Conservation (phyloP, 306 rosid genomes). For the Gastrolobium villosum region DNA sequence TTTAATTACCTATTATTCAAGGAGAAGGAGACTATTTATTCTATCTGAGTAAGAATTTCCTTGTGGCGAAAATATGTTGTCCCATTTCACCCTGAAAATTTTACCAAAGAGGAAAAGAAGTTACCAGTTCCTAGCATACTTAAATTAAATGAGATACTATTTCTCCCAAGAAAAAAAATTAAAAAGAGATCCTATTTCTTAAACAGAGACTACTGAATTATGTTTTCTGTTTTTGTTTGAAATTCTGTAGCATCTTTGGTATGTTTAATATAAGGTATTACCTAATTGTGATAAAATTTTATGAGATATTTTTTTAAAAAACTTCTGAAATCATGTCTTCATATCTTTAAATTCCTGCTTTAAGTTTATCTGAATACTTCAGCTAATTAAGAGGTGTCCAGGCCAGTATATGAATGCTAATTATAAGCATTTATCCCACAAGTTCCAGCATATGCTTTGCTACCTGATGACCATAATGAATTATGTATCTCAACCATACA, state of each 20-base stretch:
- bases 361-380: slow-evolving; percentile 8
- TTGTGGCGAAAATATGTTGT: background rate
- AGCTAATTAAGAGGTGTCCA: background rate
- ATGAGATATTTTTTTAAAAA: slow-evolving; percentile 1
- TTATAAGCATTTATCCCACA: background rate
- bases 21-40: background rate
- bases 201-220: background rate
- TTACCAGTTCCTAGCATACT: background rate
- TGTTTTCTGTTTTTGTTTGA: slow-evolving; percentile 17
- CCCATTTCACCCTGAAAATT: background rate
- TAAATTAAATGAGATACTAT: slow-evolving; percentile 5
- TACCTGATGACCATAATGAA: background rate
- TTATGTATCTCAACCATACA: background rate
- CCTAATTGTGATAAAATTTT: background rate
- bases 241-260: slow-evolving; percentile 3
- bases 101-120: background rate
- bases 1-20: background rate
- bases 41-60: background rate
- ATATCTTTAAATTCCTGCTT: background rate
- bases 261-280: background rate
- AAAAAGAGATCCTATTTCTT: background rate
- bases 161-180: background rate
- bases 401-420: background rate
- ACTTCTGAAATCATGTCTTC: background rate
- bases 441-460: slow-evolving; percentile 9